Evolutionary conservation across 352 stramenopile species (phyloP), one percentile per base, ranked within the genome.

Genomic region (Phytophthora ramorum): DNA sequence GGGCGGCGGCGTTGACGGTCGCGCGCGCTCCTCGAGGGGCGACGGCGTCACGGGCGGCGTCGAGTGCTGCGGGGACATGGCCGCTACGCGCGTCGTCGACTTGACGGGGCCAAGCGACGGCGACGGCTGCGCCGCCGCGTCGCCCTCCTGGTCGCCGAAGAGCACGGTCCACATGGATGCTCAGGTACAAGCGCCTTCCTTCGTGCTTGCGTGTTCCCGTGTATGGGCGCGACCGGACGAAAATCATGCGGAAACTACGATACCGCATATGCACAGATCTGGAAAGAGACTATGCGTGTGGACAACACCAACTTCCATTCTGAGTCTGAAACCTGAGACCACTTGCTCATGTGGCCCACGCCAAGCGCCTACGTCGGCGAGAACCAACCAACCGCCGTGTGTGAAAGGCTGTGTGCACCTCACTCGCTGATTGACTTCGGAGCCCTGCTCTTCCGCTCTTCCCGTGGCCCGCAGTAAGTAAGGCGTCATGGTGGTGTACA

Each of bases 401-500:
- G 44, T 69, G 61, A 63, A 69, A 69, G 41, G 61, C 61, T 32
- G 38, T 52, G 34, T 14, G 37, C 22, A 14, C 26, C 40, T 22
- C 50, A 58, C 50, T 58, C 50, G 50, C 34, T 52, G 12, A 51
- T 61, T 61, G 41, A 54, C 38, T 35, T 35, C 30, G 30, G 30
- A 35, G 30, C 22, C 22, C 34, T n/a, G 38, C 45, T 50, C 22
- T 19, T 45, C 17, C 28, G 14, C 22, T 41, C 47, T 38, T 16
- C 37, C 13, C 38, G 38, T 44, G 10, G 34, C 53, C 10, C 10
- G 20, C 2, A 17, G 24, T n/a, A 17, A n/a, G 20, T 34, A 16
- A 17, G 40, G 40, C 58, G 37, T 83, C 66, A 99, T 99, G 96
- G 95, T 98, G 50, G 95, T 99, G 58, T 99, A 99, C 88, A 99